Percentiles rank a stretch among this genome's conserved stretches.
phyloP scores from a whole-genome alignment of 2,329 filamentous ascomycete genomes.

The Fusarium papillatum region DNA sequence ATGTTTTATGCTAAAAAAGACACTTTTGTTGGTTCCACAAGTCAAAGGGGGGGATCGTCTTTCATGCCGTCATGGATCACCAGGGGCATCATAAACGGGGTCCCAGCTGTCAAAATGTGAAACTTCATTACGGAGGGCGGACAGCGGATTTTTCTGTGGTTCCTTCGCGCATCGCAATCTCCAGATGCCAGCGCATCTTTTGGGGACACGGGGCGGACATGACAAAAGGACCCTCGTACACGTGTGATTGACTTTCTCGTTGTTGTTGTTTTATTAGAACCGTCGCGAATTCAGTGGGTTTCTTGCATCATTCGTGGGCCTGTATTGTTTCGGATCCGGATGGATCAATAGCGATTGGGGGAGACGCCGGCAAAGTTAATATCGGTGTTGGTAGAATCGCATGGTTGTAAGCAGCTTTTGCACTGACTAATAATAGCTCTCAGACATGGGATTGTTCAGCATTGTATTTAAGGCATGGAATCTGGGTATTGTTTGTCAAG shows the following conservation, averaged over 20 bases:
- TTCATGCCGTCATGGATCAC: slow-evolving; percentile 36
- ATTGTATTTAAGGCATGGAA: neutral
- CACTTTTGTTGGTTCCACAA: slow-evolving; percentile 24
- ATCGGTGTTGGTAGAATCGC: neutral
- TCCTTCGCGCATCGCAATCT: slow-evolving; percentile 35
- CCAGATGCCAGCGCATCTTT: slow-evolving; percentile 1
- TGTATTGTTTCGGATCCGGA: neutral
- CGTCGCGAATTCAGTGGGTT: slow-evolving; percentile 11
- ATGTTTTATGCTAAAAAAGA: slow-evolving; percentile 11
- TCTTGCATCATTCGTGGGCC: slow-evolving; percentile 15
- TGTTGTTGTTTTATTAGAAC: slow-evolving; percentile 3
- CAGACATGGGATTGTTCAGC: neutral
- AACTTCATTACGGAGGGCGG: slow-evolving; percentile 26
- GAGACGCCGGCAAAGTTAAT: neutral
- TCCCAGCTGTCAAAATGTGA: slow-evolving; percentile 27
- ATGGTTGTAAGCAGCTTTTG: neutral
- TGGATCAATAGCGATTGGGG: neutral
- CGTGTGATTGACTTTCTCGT: neutral
- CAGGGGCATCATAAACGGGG: slow-evolving; percentile 4
- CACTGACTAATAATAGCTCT: neutral
- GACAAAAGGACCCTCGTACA: slow-evolving; percentile 10
- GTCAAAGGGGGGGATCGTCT: slow-evolving; percentile 23
- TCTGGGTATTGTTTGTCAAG: neutral
- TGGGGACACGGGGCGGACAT: neutral
- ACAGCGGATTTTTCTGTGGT: slow-evolving; percentile 22